Evolutionary conservation across 306 rosid genomes (phyloP), one percentile per base, ranked within the genome.

Genomic region (Hippophae gyantsensis): DNA sequence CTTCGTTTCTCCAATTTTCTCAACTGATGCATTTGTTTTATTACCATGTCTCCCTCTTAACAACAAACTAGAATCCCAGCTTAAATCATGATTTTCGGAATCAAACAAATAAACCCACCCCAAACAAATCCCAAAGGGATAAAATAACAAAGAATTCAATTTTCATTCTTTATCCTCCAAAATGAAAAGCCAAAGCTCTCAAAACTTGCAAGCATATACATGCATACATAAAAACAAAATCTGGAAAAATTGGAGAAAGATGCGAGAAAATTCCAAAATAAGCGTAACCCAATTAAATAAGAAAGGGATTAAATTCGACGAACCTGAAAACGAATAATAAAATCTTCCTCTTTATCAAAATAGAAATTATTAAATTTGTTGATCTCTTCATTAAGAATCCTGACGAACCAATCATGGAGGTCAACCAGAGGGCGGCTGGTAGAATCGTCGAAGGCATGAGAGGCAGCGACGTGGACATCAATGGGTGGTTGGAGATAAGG

Each of bases 251-350:
- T 11, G n/a, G 25, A 40, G 0, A 56, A 6, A 56, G 12, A 7
- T 2, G 7, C 14, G 4, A 7, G 1, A 13, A 13, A 51, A 18
- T n/a, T 5, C 8, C 6, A 11, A 11, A n/a, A 18, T 7, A 32
- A n/a, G 3, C 13, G 25, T 6, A 7, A 7, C 3, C 6, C 56
- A 60, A 40, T 56, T 10, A 44, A 72, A 57, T 11, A 54, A 52
- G 18, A 7, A 26, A 42, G 42, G 42, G 50, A 10, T 9, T 12
- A 6, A 49, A 70, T 46, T 61, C n/a, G 13, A 64, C 43, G 62
- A 74, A 90, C 99, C 99, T 92, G 99, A 59, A 92, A 86, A 9
- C 84, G 81, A 56, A 92, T 92, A 38, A 92, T 81, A 69, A 92
- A 92, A 9, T 92, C 99, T 65, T 92, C 96, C 73, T 92, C 99